Evolutionary conservation across 2,329 filamentous ascomycete species (phyloP), one percentile per base, ranked within the genome.

Genomic region (Fusarium longipes): DNA sequence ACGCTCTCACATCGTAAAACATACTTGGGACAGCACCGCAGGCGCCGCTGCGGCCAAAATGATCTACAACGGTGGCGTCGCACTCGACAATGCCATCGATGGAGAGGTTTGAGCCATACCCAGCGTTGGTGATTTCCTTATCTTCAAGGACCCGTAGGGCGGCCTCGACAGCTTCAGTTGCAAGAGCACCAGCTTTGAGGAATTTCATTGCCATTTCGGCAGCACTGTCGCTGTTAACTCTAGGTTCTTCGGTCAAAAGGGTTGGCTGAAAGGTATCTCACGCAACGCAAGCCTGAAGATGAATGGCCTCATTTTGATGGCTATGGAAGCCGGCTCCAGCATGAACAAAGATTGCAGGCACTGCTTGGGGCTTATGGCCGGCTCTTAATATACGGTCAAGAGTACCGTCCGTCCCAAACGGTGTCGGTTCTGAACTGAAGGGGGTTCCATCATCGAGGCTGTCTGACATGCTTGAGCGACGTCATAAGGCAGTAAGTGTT

Each of bases 311-410:
- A 75, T 98, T 98, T 62, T 91, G 87, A 24, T 87, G 83, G 75
- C 93, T 97, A 77, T 99, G 96, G 73, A 93, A 99, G 6, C 96
- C 96, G 17, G 96, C 96, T 32, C 96, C 96, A 35, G 95, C 96
- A 78, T 99, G 96, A 42, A 99, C 90, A 77, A 97, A 98, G 51
- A 99, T 95, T 60, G 93, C 93, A 57, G 88, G 88, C 11, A 88
- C 65, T 40, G 70, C 74, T 50, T 78, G 79, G 33, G 73, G 65
- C 53, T 70, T 77, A 17, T 79, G 78, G 8, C 68, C 73, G 22
- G 77, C 71, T 40, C 77, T 80, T 44, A 77, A 68, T 57, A 78
- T 74, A 32, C 77, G 80, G 61, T 83, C 81, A 18, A 80, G 66
- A 30, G 80, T 73, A 39, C 82, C 82, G 67, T 84, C 81, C 25